Evolutionary conservation across 495 filamentous ascomycete genomes (phyloP), one percentile per base, ranked within the genome.

Genomic region (Chaetomium fimeti): DNA sequence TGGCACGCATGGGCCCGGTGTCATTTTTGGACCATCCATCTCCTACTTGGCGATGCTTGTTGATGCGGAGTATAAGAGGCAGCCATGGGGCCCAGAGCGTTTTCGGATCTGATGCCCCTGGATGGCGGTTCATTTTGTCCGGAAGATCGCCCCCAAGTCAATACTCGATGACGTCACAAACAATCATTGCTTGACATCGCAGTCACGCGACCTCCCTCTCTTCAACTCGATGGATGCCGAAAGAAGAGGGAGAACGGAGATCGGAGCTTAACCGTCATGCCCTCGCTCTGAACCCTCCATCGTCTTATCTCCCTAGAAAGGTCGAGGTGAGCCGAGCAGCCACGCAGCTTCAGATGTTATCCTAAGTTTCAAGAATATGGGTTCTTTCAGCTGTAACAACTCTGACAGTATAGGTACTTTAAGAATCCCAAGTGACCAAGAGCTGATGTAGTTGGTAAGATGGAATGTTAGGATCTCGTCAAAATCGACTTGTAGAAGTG

Each of bases 121-220:
- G 16, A 22, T 9, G 15, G 28, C 36, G 27, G 16, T 18, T 12
- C 52, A 7, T 36, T 25, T 53, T 16, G 3, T 15, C 24, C 3
- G 4, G 12, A 52, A 13, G 15, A 25, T 52, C 48, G 24, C n/a
- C 48, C 12, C 48, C 12, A 27, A 2, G 24, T 11, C 22, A 15
- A 15, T 32, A 16, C 49, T n/a, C 1, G 38, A 58, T 58, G 55
- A 58, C 55, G 55, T 58, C 55, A 58, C 55, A n/a, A 12, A 32
- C 7, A 4, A 53, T 32, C 29, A 57, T 40, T 7, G 18, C 2
- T 47, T 43, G 40, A 11, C 40, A 43, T 15, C 5, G 1, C 40
- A 18, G 43, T 47, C 43, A 24, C 12, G 24, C 5, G 48, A 52
- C 16, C 32, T 36, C 32, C 12, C n/a, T n/a, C n/a, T 36, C 7